Evolutionary conservation across 2,329 filamentous ascomycete species (phyloP).

Genomic region (Epicoccum sorghinum): DNA sequence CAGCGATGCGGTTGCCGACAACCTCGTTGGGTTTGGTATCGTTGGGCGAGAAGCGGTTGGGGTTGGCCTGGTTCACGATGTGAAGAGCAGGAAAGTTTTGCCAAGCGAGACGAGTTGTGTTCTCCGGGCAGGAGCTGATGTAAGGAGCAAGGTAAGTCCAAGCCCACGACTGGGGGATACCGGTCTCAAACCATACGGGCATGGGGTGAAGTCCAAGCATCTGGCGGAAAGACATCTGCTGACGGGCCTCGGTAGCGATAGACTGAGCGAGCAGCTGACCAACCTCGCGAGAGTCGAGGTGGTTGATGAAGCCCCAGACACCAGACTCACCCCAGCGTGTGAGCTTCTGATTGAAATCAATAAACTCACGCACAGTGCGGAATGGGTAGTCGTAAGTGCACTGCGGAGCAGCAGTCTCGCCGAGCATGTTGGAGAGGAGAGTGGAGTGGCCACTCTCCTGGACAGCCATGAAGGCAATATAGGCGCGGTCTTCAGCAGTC

Average conservation of each 20-base stretch:
- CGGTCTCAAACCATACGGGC: constrained; percentile 81
- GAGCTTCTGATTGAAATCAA: constrained; percentile 87
- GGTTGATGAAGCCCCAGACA: constrained; percentile 80
- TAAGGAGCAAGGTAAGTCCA: constrained; percentile 84
- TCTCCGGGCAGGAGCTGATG: constrained; percentile 75
- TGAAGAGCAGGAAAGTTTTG: constrained; percentile 79
- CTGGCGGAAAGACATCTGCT: constrained; percentile 85
- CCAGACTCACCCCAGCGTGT: constrained; percentile 81
- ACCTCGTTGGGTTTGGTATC: constrained; percentile 68
- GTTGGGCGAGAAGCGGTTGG: constrained; percentile 69
- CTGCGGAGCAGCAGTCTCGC: constrained; percentile 70
- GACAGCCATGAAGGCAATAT: constrained; percentile 78
- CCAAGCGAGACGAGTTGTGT: constrained; percentile 78
- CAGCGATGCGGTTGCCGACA: constrained; percentile 63
- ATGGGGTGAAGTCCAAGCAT: constrained; percentile 80
- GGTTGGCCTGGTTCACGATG: constrained; percentile 78
- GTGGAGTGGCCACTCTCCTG: constrained; percentile 82
- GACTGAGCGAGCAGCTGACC: constrained; percentile 76
- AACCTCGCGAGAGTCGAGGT: constrained; percentile 76
- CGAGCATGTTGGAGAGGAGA: constrained; percentile 77
- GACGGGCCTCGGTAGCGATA: constrained; percentile 78
- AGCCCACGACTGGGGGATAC: constrained; percentile 82
- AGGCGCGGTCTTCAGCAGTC: constrained; percentile 69
- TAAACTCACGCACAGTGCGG: constrained; percentile 73
- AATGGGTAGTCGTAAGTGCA: constrained; percentile 86